Base-by-base conservation (phyloP, 176 grass and related monocot genomes). In the Elaeis guineensis region DNA sequence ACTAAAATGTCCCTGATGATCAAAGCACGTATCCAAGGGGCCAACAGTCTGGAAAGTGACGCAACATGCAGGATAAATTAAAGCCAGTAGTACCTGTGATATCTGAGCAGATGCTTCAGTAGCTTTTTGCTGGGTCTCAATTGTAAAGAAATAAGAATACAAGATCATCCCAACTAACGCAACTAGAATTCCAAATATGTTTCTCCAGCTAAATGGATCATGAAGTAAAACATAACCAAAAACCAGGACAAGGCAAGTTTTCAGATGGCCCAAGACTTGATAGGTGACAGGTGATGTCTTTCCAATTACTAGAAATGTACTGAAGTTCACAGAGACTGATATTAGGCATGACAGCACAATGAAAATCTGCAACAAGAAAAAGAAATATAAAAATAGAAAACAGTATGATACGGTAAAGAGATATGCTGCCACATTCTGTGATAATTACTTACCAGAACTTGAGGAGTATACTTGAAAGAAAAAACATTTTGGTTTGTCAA, bases 241-340 rank as follows among this genome's bases (percentile, higher is more conserved):
- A 69, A 85, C 61, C 70, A 95, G 72, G 63, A 95, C 89, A 53
- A 95, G 78, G 66, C 89, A 95, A 48, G 89, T 95, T 82, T 95
- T 95, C 39, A 95, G 85, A 82, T 95, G 89, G 19, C 89, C 89
- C 71, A 95, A 66, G 54, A 95, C 89, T 85, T 88, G 89, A 58
- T 95, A 95, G 57, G 89, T 89, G 21, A 95, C 89, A 35, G 89
- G 84, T 69, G 89, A 95, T 25, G 89, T 95, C 89, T 87, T 95
- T 50, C 89, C 84, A 0, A 95, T 95, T 51, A 95, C 83, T 59
- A 95, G 81, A 70, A 95, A 95, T 21, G 89, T 95, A 69, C 84
- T 89, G 78, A 95, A 95, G 78, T 95, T 95, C 32, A 88, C 89
- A 65, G 84, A 95, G 9, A 95, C 89, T 0, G 89, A 75, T 82